Percentiles rank a stretch among this genome's conserved stretches.
Conservation (phyloP, 169 alveolate species). For the Cryptosporidium ubiquitum region DNA sequence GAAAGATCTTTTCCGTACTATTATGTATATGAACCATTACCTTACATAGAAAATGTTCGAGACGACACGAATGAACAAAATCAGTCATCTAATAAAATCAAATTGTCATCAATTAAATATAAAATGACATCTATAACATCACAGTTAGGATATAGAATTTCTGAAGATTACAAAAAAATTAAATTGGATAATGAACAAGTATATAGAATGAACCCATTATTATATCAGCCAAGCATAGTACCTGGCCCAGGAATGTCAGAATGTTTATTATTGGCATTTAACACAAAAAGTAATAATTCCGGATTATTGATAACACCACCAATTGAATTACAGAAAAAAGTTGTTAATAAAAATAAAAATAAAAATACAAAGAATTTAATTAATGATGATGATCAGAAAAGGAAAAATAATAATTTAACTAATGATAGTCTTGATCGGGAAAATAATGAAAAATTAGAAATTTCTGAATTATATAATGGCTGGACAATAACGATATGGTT, state of each 20-base stretch:
- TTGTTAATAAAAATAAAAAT: background rate
- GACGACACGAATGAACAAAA: background rate
- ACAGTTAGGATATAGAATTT: constrained; percentile 19
- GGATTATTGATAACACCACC: constrained; percentile 69
- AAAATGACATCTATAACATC: constrained; percentile 62
- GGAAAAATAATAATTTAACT: background rate
- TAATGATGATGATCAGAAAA: background rate
- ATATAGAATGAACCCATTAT: constrained; percentile 51
- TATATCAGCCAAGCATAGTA: constrained; percentile 67
- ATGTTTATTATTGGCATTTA: constrained; percentile 64
- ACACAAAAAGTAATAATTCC: constrained; percentile 72
- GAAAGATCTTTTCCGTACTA: constrained; percentile 72
- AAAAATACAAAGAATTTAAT: background rate
- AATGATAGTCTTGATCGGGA: background rate
- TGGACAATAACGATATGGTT: constrained; percentile 74
- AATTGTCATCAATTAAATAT: constrained; percentile 26
- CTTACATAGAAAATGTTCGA: constrained; percentile 17
- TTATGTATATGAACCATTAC: constrained; percentile 74
- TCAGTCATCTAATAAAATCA: background rate
- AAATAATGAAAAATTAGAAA: background rate
- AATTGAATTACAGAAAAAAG: constrained; percentile 33
- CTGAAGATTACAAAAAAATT: constrained; percentile 63
- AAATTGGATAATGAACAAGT: constrained; percentile 14
- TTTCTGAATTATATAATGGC: constrained; percentile 44
- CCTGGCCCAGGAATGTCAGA: constrained; percentile 75